These are phyloP conservation scores for Xylariaceae sp. DNA, from an alignment of 2,329 filamentous ascomycete genomes.

Conservation along the genomic window DNA sequence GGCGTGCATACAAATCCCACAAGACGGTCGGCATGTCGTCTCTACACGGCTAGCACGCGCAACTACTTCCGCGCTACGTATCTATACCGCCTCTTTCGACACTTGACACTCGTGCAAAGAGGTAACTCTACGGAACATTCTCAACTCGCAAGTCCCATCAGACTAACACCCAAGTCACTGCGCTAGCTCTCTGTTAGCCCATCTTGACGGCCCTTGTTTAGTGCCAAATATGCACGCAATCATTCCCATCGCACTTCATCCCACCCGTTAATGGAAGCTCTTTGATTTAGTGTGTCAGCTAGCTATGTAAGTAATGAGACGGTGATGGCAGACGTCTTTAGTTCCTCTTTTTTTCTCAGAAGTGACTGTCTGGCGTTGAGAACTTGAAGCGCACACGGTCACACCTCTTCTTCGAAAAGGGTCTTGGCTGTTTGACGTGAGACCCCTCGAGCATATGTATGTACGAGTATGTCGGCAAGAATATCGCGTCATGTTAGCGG, in stretches of 20 bases:
- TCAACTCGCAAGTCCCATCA: background rate
- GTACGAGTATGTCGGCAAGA: too few relatives aligned
- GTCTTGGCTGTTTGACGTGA: too few relatives aligned
- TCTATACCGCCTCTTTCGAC: too few relatives aligned
- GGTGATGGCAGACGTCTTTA: background rate
- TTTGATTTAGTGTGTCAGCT: background rate
- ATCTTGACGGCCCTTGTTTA: background rate
- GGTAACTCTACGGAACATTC: background rate
- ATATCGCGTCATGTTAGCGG: too few relatives aligned
- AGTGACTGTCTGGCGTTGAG: too few relatives aligned
- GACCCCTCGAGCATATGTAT: too few relatives aligned
- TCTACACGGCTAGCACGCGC: too few relatives aligned
- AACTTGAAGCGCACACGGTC: too few relatives aligned
- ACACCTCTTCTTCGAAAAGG: too few relatives aligned
- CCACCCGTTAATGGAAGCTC: constrained; percentile 15
- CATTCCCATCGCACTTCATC: constrained; percentile 6
- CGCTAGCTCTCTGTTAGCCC: background rate
- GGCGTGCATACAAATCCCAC: too few relatives aligned
- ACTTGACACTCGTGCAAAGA: background rate
- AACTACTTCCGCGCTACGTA: too few relatives aligned
- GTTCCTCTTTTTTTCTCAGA: background rate
- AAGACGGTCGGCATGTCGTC: too few relatives aligned
- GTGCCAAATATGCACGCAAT: constrained; percentile 18
- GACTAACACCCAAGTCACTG: background rate
- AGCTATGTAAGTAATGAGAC: background rate